Evolutionary conservation across 2,329 filamentous ascomycete genomes (phyloP), one percentile per base, ranked within the genome.

Genomic region (Ascochyta lentis): DNA sequence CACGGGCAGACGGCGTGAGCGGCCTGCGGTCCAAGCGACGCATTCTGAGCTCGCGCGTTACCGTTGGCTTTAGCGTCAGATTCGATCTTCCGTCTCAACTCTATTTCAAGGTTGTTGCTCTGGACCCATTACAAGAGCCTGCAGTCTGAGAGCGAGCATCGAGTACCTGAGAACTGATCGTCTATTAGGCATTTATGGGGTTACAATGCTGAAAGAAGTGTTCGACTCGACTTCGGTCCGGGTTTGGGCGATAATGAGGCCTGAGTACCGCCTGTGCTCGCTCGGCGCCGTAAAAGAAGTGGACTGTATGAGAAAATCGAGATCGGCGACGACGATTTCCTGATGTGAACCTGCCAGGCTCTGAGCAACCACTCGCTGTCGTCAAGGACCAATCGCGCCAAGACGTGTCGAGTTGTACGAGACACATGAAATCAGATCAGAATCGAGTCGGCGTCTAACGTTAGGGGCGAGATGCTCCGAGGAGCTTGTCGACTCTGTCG

Each of bases 21-120:
- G 56, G 46, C 51, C 60, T 51, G 60, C 41, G 66, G 56, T 63
- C 59, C 55, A 58, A 63, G 63, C 59, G 60, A 44, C 57, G 39
- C 47, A 47, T 54, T 39, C 46, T 42, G 54, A 58, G 52, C 59
- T 61, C 57, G 61, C 61, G 64, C 62, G 58, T 61, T 65, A 56
- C 63, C 63, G 62, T 66, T 66, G 53, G 50, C 27, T 50, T 59
- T 63, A 64, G 63, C 60, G 52, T 60, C 46, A 50, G 45, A 58
- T 48, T 56, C 50, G 52, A 53, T 37, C 43, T 53, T 44, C 26
- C 16, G 46, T 54, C 44, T 35, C 45, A 53, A 57, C 49, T 53
- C 43, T 56, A 56, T 47, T 51, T 42, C 16, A 22, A 48, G 47
- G 42, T 45, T 42, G 38, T 51, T 33, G 43, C 42, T 51, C 53